Evolutionary conservation across 75 land plant species (phyloP), one percentile per base, ranked within the genome.

Genomic region (Isoetes taiwanensis): DNA sequence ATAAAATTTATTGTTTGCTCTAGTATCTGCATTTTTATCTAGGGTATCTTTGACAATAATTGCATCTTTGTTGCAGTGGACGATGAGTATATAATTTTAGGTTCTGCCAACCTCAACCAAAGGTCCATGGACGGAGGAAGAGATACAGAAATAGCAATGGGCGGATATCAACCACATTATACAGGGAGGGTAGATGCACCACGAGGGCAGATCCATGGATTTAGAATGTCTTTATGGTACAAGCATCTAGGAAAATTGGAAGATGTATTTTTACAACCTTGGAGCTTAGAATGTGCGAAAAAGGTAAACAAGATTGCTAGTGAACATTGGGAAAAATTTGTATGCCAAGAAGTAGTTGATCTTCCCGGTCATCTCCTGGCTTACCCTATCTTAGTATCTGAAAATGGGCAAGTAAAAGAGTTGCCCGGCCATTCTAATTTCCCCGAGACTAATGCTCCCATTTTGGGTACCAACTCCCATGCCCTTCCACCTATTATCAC

Each of bases 41-140:
- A 12, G 0, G 3, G 2, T 29, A n/a, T 62, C n/a, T n/a, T n/a
- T n/a, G n/a, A n/a, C n/a, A n/a, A n/a, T n/a, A n/a, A n/a, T n/a
- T n/a, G n/a, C n/a, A n/a, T 63, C 34, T 3, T 1, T 30, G 4
- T 17, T 27, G 21, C 58, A 74, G 77, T 74, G 40, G 77, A 74
- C 35, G 77, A 74, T 34, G 77, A 74, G 56, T 74, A 74, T 32
- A 32, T 71, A 9, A 67, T 78, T 2, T 46, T 78, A 8, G 81
- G 81, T 1, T 78, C 81, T 1, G 81, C 81, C 3, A 78, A 78
- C 58, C 40, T 76, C 62, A 78, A 78, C 57, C 80, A 78, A 57
- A 39, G 81, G 56, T 78, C 81, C 12, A 67, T 78, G 64, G 80
- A 78, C 32, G 81, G 81, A 1, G 81, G 61, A n/a, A 41, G 79